Conservation (phyloP, 345 rosid genomes). For the Sisymbrium altissimum region DNA sequence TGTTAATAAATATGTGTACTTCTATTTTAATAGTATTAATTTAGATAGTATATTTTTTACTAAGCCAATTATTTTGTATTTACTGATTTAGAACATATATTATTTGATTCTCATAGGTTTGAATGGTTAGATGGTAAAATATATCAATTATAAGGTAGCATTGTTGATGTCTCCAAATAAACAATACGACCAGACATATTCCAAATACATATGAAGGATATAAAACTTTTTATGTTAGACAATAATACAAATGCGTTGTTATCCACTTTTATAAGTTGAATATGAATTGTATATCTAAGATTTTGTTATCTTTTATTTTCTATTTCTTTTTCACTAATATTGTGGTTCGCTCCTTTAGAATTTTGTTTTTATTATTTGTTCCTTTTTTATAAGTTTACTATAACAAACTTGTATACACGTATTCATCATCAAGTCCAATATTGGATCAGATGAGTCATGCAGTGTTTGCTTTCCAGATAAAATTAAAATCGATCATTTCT, state of each 20-base stretch:
- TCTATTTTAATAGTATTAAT: no score
- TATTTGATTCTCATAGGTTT: no score
- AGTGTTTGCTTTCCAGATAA: conserved; percentile 20
- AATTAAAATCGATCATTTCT: conserved; percentile 7
- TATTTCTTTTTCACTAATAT: neutral
- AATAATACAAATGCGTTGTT: conserved; percentile 8
- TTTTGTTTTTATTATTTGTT: neutral
- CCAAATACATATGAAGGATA: conserved; percentile 7
- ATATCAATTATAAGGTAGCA: neutral
- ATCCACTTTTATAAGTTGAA: conserved; percentile 3
- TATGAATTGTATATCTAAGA: neutral
- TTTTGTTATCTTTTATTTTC: neutral
- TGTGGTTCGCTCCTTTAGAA: neutral
- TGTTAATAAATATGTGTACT: no score
- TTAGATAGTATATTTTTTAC: no score
- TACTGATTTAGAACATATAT: no score
- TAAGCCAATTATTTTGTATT: no score
- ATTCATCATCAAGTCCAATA: neutral
- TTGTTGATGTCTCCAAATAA: conserved; percentile 13
- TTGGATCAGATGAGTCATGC: conserved; percentile 8
- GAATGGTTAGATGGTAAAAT: no score
- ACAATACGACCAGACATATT: conserved; percentile 1
- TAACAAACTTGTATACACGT: neutral
- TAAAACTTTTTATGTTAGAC: neutral
- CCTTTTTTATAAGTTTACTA: neutral